phyloP scores from a whole-genome alignment of 306 rosid genomes.

The Sechiopsis laciniata region DNA sequence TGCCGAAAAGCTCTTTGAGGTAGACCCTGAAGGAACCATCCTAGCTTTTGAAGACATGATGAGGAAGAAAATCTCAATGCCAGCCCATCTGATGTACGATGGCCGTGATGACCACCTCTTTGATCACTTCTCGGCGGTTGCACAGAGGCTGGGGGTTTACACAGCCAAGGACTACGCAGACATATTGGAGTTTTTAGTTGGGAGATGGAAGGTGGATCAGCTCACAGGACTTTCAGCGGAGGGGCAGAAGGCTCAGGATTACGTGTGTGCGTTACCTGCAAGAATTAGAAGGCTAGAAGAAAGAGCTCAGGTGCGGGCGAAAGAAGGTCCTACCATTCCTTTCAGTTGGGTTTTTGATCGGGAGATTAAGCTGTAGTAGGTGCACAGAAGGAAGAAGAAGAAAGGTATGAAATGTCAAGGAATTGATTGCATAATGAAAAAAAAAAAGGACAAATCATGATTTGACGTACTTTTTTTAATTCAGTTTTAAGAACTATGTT shows the following conservation, averaged over 20 bases:
- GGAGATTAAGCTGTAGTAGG: constrained; percentile 49
- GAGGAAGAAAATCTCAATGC: constrained; percentile 87
- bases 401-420: background rate
- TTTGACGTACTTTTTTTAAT: background rate
- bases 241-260: constrained; percentile 78
- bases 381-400: background rate
- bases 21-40: constrained; percentile 76
- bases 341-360: constrained; percentile 83
- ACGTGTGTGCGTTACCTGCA: constrained; percentile 66
- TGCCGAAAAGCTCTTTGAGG: constrained; percentile 73
- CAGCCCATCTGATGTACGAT: constrained; percentile 88
- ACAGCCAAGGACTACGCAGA: constrained; percentile 92
- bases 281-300: constrained; percentile 82
- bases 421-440: too few species aligned
- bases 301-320: constrained; percentile 63
- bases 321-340: constrained; percentile 34
- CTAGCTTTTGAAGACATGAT: constrained; percentile 83
- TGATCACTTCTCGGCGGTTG: constrained; percentile 65
- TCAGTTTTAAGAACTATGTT: background rate
- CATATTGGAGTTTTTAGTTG: constrained; percentile 76
- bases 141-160: constrained; percentile 78
- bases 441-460: background rate
- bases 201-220: constrained; percentile 70
- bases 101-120: constrained; percentile 70
- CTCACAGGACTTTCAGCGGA: constrained; percentile 65